Conservation (phyloP, 2,329 filamentous ascomycete species). For the Penicillium crustosum region DNA sequence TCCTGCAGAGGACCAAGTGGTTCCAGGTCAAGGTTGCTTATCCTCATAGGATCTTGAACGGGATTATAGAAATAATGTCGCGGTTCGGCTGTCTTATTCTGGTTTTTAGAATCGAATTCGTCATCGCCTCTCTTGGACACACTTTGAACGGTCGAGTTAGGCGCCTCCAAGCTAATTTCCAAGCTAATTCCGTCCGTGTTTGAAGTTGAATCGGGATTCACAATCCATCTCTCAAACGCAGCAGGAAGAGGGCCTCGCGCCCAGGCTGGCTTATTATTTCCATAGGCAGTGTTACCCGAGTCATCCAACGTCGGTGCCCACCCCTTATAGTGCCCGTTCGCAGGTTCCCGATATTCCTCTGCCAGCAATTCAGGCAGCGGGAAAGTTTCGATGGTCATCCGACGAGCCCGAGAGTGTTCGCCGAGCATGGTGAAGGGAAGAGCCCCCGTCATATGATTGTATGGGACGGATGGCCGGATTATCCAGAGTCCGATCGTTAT, state of each 20-base stretch:
- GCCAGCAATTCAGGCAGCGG: slow-evolving; percentile 28
- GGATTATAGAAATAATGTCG: slow-evolving; percentile 28
- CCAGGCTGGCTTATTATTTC: slow-evolving; percentile 22
- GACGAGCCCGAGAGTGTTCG: slow-evolving; percentile 11
- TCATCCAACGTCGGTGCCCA: slow-evolving; percentile 28
- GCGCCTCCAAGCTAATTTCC: background rate
- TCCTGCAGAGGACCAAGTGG: slow-evolving; percentile 24
- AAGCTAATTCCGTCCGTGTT: background rate
- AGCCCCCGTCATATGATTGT: slow-evolving; percentile 31
- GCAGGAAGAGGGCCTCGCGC: slow-evolving; percentile 24
- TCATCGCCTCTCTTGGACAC: background rate
- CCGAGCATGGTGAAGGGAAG: slow-evolving; percentile 27
- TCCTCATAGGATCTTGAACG: slow-evolving; percentile 30
- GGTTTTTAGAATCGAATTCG: background rate
- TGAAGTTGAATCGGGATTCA: background rate
- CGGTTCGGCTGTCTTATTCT: slow-evolving; percentile 1
- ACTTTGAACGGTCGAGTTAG: background rate
- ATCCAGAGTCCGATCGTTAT: slow-evolving; percentile 22
- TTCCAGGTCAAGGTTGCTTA: slow-evolving; percentile 30
- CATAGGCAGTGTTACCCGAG: slow-evolving; percentile 8
- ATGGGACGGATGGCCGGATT: slow-evolving; percentile 29
- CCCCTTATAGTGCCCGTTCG: slow-evolving; percentile 29
- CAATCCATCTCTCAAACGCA: slow-evolving; percentile 30
- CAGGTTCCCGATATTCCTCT: slow-evolving; percentile 23
- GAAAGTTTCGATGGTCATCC: slow-evolving; percentile 20